Evolutionary conservation across 1,284 basidiomycete genomes (phyloP), one percentile per base, ranked within the genome.

Genomic region (Microbotryum lychnidis-dioicae): DNA sequence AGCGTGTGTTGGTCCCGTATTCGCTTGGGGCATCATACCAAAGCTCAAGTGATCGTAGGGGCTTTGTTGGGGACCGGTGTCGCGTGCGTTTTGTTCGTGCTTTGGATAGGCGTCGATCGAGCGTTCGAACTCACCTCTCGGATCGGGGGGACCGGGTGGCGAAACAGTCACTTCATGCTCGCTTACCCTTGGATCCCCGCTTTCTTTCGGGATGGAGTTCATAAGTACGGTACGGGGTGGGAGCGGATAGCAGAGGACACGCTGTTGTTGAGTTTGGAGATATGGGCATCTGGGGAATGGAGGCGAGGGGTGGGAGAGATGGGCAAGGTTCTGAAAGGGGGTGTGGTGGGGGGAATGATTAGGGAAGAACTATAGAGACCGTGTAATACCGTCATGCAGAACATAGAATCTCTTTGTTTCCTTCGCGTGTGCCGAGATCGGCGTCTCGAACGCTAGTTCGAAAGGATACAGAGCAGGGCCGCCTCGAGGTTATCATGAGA

Each of bases 1-100:
- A 61, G 60, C 21, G 72, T 74, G 3, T 73, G 71, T 60, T 74
- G 72, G 72, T 69, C 66, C 14, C 61, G 73, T 9, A 66, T 74
- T 47, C 54, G 66, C 31, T 57, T 74, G 27, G 71, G 71, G 1
- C 67, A 73, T 50, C 73, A 74, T 62, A 73, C 73, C 14, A 52
- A 49, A 5, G 64, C 62, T 0, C 73, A 74, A 59, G 73, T 74
- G n/a, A 31, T 73, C 27, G 73, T 63, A 6, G 73, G 73, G n/a
- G 68, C 68, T 16, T 20, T 54, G 3, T 60, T 74, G 18, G 73
- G 73, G 1, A 42, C 51, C 8, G 23, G 48, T 3, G 54, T 72
- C 21, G 73, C 71, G 20, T 49, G 65, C 29, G 53, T 51, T 6
- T 70, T 67, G 69, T 68, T 72, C 42, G 51, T 47, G 21, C 21